Conservation (phyloP, 208 protist species). For the Crithidia fasciculata region DNA sequence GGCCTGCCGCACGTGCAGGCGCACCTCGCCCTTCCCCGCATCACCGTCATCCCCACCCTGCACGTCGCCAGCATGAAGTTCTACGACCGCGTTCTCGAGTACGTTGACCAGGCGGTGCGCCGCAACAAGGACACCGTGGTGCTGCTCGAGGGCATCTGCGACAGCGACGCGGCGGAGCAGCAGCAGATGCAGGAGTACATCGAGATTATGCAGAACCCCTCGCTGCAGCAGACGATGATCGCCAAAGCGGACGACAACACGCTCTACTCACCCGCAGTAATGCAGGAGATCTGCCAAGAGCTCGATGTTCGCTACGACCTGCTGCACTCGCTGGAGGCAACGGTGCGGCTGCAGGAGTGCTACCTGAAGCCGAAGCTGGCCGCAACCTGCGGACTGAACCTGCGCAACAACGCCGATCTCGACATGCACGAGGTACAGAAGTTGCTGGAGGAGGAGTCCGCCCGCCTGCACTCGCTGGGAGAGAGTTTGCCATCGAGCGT, state of each 20-base stretch:
- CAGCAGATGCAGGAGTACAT: slow-evolving; percentile 87
- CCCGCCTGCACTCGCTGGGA: slow-evolving; percentile 40
- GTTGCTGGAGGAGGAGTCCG: slow-evolving; percentile 67
- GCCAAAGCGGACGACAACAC: slow-evolving; percentile 81
- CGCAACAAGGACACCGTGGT: slow-evolving; percentile 70
- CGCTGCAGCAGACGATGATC: slow-evolving; percentile 64
- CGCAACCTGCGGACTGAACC: slow-evolving; percentile 64
- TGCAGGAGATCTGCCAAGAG: slow-evolving; percentile 84
- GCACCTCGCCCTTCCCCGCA: slow-evolving; percentile 47
- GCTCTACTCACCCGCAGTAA: slow-evolving; percentile 66
- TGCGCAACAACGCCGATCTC: slow-evolving; percentile 85
- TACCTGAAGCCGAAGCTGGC: slow-evolving; percentile 92
- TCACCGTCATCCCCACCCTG: slow-evolving; percentile 88
- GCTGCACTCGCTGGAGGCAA: slow-evolving; percentile 47
- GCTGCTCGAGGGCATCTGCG: slow-evolving; percentile 90
- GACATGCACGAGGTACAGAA: slow-evolving; percentile 84
- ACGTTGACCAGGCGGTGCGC: slow-evolving; percentile 77
- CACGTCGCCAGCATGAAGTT: slow-evolving; percentile 85
- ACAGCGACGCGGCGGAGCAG: slow-evolving; percentile 67
- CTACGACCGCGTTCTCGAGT: slow-evolving; percentile 87
- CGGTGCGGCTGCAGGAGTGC: slow-evolving; percentile 87
- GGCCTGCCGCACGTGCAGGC: slow-evolving; percentile 46
- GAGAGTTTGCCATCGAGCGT: slow-evolving; percentile 55
- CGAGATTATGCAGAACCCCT: slow-evolving; percentile 53
- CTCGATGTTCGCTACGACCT: slow-evolving; percentile 71